Conservation (phyloP, 495 filamentous ascomycete species). For the Aspergillus taichungensis region DNA sequence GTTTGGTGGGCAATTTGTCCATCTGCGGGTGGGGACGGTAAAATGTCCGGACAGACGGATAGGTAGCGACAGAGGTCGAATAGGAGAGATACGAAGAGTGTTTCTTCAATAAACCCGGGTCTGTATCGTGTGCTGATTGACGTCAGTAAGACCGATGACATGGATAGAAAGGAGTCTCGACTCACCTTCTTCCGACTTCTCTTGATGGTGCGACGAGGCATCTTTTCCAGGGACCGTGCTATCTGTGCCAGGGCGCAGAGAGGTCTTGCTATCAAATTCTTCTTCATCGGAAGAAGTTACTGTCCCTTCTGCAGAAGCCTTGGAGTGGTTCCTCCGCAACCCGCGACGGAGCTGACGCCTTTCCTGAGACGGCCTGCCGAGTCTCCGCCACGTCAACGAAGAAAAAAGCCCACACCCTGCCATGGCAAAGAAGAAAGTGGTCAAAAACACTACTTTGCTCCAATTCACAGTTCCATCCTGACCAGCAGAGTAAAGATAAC, state of each 20-base stretch:
- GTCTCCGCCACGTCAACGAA: conserved; percentile 22
- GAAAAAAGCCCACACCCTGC: conserved; percentile 34
- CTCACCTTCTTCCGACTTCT: conserved; percentile 28
- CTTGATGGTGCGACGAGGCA: conserved; percentile 14
- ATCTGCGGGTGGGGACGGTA: conserved; percentile 72
- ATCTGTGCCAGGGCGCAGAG: conserved; percentile 25
- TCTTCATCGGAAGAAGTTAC: conserved; percentile 39
- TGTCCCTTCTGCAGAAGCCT: conserved; percentile 19
- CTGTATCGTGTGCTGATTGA: conserved; percentile 37
- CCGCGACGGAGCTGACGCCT: conserved; percentile 17
- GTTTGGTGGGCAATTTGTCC: conserved; percentile 62
- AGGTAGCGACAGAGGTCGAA: conserved; percentile 59
- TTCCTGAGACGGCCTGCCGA: conserved; percentile 3
- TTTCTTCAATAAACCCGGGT: conserved; percentile 70
- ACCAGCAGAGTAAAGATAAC: conserved; percentile 14
- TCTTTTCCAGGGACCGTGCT: conserved; percentile 11
- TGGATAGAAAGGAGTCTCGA: neutral
- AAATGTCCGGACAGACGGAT: conserved; percentile 74
- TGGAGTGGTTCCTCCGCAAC: conserved; percentile 19
- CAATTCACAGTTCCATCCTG: conserved; percentile 24
- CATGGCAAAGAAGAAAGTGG: conserved; percentile 31
- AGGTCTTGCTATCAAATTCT: conserved; percentile 32
- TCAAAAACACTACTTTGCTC: conserved; percentile 27
- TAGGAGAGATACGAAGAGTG: conserved; percentile 65
- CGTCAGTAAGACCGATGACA: conserved; percentile 3